These are phyloP conservation scores for Bocquillonia castaneifolia DNA, from an alignment of 441 rosid species.

Conservation along the genomic window DNA sequence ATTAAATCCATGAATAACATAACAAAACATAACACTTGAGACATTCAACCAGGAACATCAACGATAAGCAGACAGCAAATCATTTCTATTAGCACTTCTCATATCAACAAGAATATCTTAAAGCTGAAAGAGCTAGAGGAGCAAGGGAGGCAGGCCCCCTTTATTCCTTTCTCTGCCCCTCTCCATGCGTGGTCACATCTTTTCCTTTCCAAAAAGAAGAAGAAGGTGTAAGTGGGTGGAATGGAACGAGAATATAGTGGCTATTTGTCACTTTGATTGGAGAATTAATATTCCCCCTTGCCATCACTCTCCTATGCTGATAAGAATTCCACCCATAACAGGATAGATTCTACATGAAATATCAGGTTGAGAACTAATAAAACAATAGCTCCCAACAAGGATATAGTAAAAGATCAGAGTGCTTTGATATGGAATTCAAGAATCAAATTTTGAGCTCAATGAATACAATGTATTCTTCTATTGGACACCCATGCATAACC, in stretches of 20 bases:
- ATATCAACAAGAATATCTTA: neutral
- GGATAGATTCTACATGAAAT: conserved; percentile 21
- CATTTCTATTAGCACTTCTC: neutral
- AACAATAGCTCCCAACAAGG: too few relatives aligned
- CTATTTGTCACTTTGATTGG: conserved; percentile 16
- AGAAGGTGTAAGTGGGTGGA: conserved; percentile 3
- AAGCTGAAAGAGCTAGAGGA: neutral
- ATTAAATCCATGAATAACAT: too few relatives aligned
- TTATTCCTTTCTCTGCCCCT: conserved; percentile 6
- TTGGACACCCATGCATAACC: too few relatives aligned
- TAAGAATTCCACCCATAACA: conserved; percentile 29
- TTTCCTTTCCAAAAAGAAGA: conserved; percentile 12
- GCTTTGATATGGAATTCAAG: too few relatives aligned
- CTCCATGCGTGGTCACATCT: conserved; percentile 4
- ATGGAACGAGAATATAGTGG: conserved; percentile 14
- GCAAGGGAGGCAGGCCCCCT: neutral
- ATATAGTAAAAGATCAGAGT: too few relatives aligned
- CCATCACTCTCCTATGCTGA: conserved; percentile 27
- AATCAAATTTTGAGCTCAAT: too few relatives aligned
- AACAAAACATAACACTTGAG: too few relatives aligned
- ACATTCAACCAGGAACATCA: too few relatives aligned
- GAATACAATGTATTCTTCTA: neutral
- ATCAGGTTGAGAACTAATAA: conserved; percentile 18
- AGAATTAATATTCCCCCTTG: conserved; percentile 26
- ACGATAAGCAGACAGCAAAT: neutral